Percentiles rank a stretch among this genome's conserved stretches.
Evolutionary conservation across 352 stramenopile species (phyloP).

Genomic region (Pythium diclinum): DNA sequence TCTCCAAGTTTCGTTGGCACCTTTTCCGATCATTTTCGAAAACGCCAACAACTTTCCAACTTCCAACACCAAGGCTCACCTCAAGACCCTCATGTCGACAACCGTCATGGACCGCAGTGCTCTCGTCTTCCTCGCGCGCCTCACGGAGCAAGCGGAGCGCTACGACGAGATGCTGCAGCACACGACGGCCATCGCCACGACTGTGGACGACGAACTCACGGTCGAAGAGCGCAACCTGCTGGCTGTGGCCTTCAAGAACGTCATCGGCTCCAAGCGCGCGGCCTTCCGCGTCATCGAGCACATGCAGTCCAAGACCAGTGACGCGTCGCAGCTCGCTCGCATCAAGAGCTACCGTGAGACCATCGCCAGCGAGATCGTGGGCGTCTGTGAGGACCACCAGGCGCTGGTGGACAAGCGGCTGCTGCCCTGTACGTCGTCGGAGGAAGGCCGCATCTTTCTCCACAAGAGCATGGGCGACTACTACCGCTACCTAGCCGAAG

Average conservation of each 20-base stretch:
- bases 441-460: conserved; percentile 96
- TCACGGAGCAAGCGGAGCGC: conserved; percentile 34
- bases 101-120: conserved; percentile 26
- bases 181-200: conserved; percentile 26
- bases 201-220: conserved; percentile 24
- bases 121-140: conserved; percentile 37
- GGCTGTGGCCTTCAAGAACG: conserved; percentile 36
- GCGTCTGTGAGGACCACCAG: conserved; percentile 81
- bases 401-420: conserved; percentile 90
- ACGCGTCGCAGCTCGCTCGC: conserved; percentile 3
- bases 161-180: conserved; percentile 33
- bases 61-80: background rate
- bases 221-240: conserved; percentile 39
- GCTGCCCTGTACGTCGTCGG: conserved; percentile 86
- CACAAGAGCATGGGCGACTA: conserved; percentile 91
- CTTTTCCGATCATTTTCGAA: conserved; percentile 11
- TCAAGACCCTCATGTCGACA: background rate
- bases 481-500: conserved; percentile 22
- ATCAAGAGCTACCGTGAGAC: conserved; percentile 26
- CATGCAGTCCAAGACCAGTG: conserved; percentile 42
- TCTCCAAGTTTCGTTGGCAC: background rate
- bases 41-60: conserved; percentile 3
- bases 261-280: conserved; percentile 25
- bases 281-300: conserved; percentile 30
- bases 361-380: conserved; percentile 30